phyloP scores from a whole-genome alignment of 805 yeast species.

The Myxozyma kluyveri region DNA sequence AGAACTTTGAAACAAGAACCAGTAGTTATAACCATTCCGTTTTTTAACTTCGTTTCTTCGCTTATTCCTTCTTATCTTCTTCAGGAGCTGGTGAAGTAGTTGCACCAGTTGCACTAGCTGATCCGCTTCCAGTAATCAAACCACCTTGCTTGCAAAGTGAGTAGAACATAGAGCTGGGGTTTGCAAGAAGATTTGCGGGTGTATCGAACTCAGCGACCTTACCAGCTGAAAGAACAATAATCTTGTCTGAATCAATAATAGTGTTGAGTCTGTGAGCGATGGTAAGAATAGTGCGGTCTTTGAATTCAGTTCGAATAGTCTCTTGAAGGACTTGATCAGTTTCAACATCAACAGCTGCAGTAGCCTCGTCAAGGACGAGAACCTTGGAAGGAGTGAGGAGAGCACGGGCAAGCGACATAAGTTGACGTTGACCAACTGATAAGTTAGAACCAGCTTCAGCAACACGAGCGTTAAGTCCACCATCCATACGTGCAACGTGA shows the following conservation, averaged over 20 bases:
- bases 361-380: slow-evolving; percentile 82
- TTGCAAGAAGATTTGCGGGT: slow-evolving; percentile 64
- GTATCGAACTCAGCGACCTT: slow-evolving; percentile 72
- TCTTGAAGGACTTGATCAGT: slow-evolving; percentile 78
- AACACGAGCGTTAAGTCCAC: slow-evolving; percentile 55
- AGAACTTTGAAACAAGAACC: too few relatives aligned
- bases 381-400: slow-evolving; percentile 71
- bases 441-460: slow-evolving; percentile 81
- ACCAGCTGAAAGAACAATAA: slow-evolving; percentile 73
- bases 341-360: slow-evolving; percentile 85
- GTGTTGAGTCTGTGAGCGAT: slow-evolving; percentile 90
- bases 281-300: slow-evolving; percentile 74
- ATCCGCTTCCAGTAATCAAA: slow-evolving; percentile 24
- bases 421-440: slow-evolving; percentile 85
- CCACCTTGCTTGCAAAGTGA: slow-evolving; percentile 83
- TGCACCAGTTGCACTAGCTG: background rate
- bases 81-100: slow-evolving; percentile 2
- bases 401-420: slow-evolving; percentile 81
- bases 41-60: background rate
- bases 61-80: slow-evolving; percentile 7
- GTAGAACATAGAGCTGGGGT: slow-evolving; percentile 69
- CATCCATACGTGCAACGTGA: slow-evolving; percentile 56
- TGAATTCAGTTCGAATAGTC: slow-evolving; percentile 71
- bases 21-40: background rate
- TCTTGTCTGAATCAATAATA: slow-evolving; percentile 76